Percentiles rank a stretch among this genome's conserved stretches.
Evolutionary conservation across 2,329 filamentous ascomycete genomes (phyloP).

Genomic region (Mollisiaceae sp.): DNA sequence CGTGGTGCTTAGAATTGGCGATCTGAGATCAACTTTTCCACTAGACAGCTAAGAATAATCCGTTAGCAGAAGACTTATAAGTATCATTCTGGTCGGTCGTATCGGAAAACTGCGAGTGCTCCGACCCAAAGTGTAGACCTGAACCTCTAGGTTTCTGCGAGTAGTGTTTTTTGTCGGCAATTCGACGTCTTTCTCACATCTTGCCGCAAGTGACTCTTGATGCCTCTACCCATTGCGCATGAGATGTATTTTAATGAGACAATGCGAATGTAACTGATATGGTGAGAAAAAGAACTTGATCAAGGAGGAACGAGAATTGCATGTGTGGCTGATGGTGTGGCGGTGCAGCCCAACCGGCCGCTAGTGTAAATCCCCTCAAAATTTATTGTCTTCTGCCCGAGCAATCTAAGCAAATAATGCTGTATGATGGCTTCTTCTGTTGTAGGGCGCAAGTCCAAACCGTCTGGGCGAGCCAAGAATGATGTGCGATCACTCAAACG

Average conservation of each 20-base stretch:
- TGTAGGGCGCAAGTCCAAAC: slow-evolving; percentile 32
- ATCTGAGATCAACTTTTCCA: background rate
- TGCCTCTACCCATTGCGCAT: background rate
- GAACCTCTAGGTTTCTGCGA: too few species aligned
- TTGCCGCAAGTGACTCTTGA: background rate
- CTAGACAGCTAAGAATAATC: background rate
- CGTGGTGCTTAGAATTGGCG: too few species aligned
- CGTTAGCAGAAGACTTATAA: background rate
- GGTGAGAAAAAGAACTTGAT: too few species aligned
- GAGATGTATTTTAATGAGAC: too few species aligned
- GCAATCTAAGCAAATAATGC: background rate
- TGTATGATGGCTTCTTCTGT: slow-evolving; percentile 36
- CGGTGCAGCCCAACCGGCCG: background rate
- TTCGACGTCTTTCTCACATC: background rate
- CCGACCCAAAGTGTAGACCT: background rate
- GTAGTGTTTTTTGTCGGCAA: background rate
- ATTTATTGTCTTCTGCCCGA: background rate
- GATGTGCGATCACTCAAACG: slow-evolving; percentile 40
- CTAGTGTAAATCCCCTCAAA: background rate
- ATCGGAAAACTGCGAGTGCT: background rate
- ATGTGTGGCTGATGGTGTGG: background rate
- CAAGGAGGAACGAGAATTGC: background rate
- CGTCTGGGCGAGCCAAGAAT: slow-evolving; percentile 28
- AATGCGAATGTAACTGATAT: too few species aligned
- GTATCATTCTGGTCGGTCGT: background rate